A percentile compares a stretch with the other conserved stretches of the same genome.
These are phyloP conservation scores for Cutaneotrichosporon cavernicola DNA, from an alignment of 1,284 basidiomycete genomes.

Conservation along the genomic window DNA sequence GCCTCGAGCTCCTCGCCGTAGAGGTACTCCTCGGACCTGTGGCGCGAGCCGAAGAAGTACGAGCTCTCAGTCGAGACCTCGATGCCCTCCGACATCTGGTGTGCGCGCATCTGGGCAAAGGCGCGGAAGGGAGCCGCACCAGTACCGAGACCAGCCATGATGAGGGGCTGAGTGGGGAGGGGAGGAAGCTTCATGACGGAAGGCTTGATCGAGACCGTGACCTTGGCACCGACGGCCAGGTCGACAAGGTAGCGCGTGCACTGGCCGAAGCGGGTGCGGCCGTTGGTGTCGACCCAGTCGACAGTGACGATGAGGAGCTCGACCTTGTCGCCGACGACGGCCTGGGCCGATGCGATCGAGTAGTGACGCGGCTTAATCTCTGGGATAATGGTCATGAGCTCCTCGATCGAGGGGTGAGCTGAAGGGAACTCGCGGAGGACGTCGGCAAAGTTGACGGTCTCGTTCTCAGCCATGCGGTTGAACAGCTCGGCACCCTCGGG, in stretches of 20 bases:
- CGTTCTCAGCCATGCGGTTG: constrained; percentile 92
- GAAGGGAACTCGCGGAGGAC: constrained; percentile 76
- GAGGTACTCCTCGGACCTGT: constrained; percentile 90
- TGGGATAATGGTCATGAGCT: constrained; percentile 80
- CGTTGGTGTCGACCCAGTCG: constrained; percentile 83
- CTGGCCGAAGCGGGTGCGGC: constrained; percentile 80
- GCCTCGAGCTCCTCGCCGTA: constrained; percentile 66
- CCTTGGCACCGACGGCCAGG: constrained; percentile 81
- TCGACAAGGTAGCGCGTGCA: constrained; percentile 92
- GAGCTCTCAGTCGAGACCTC: constrained; percentile 81
- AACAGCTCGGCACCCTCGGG: constrained; percentile 88
- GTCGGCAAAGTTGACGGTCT: constrained; percentile 92
- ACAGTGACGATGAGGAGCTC: constrained; percentile 95
- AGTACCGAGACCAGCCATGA: constrained; percentile 98
- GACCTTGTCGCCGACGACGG: constrained; percentile 88
- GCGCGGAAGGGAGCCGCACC: constrained; percentile 97
- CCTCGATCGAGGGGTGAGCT: constrained; percentile 75
- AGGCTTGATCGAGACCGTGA: constrained; percentile 97
- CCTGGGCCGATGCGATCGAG: constrained; percentile 93
- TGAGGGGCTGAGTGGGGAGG: constrained; percentile 80
- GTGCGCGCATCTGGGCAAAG: constrained; percentile 92
- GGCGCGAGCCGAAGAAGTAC: constrained; percentile 98
- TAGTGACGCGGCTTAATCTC: constrained; percentile 98
- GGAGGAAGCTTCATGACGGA: constrained; percentile 98
- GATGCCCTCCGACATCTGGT: constrained; percentile 71